Evolutionary conservation across 202 grass and related monocot genomes (phyloP).

Genomic region (Schoenoplectus tabernaemontani): DNA sequence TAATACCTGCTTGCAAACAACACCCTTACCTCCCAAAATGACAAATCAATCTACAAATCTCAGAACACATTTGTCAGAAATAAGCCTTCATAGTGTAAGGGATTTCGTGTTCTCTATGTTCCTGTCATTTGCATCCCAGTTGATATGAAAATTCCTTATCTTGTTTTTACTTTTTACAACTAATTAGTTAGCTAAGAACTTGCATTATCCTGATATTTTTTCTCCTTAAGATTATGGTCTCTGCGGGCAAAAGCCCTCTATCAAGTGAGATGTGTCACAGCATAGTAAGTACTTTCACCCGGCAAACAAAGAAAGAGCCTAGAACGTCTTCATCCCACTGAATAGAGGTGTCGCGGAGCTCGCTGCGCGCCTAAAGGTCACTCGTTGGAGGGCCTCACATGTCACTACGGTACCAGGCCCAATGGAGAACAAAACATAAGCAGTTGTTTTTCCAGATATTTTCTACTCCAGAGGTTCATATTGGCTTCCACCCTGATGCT

Average conservation of each 20-base stretch:
- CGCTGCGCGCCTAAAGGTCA: no score
- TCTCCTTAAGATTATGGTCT: not conserved
- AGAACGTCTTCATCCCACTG: no score
- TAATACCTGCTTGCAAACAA: not conserved
- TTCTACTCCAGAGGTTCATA: conserved; percentile 92
- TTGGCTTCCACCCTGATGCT: conserved; percentile 97
- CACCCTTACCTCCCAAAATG: not conserved
- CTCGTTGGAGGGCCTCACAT: no score
- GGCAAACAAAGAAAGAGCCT: no score
- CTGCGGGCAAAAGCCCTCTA: no score
- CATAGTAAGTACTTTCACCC: no score
- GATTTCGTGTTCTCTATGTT: not conserved
- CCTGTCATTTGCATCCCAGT: not conserved
- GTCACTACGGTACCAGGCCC: no score
- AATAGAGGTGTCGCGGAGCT: no score
- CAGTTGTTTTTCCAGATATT: conserved; percentile 55
- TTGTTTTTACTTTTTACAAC: not conserved
- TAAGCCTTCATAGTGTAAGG: not conserved
- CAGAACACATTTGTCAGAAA: not conserved
- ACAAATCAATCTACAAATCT: not conserved
- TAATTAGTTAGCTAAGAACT: not conserved
- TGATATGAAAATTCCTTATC: not conserved
- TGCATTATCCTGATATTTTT: not conserved
- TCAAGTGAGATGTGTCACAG: no score
- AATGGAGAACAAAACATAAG: no score